phyloP scores from a whole-genome alignment of 2,329 filamentous ascomycete genomes.

The Huntiella omanensis region DNA sequence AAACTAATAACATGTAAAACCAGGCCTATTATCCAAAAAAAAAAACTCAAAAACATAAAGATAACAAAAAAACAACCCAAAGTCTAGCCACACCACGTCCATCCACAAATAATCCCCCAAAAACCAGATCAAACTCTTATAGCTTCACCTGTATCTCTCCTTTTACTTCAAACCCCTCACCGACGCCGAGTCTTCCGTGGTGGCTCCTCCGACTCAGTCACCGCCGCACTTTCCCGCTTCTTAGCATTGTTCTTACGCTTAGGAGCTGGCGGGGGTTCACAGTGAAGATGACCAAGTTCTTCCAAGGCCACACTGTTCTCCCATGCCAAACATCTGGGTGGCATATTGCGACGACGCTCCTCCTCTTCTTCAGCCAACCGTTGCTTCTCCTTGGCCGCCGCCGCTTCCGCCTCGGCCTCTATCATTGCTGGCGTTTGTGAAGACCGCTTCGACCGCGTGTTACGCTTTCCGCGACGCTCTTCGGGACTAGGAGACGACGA shows the following conservation, averaged over 20 bases:
- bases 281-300: conserved; percentile 38
- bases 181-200: conserved; percentile 14
- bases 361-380: conserved; percentile 21
- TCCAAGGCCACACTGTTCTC: conserved; percentile 38
- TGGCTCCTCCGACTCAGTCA: conserved; percentile 13
- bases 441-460: conserved; percentile 3
- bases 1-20: not conserved
- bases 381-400: not conserved
- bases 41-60: not conserved
- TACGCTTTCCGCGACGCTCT: conserved; percentile 1
- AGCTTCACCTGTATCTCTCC: no score
- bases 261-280: conserved; percentile 28
- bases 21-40: not conserved
- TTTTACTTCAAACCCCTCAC: not conserved
- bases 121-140: no score
- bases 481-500: not conserved
- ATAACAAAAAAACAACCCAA: no score
- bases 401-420: not conserved
- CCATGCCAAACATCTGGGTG: conserved; percentile 34
- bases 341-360: conserved; percentile 24
- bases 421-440: conserved; percentile 1
- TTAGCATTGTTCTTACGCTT: conserved; percentile 28
- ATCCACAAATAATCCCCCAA: no score
- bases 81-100: no score
- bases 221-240: conserved; percentile 27